These are phyloP conservation scores for Parathielavia appendiculata DNA, from an alignment of 495 filamentous ascomycete genomes.

Conservation along the genomic window DNA sequence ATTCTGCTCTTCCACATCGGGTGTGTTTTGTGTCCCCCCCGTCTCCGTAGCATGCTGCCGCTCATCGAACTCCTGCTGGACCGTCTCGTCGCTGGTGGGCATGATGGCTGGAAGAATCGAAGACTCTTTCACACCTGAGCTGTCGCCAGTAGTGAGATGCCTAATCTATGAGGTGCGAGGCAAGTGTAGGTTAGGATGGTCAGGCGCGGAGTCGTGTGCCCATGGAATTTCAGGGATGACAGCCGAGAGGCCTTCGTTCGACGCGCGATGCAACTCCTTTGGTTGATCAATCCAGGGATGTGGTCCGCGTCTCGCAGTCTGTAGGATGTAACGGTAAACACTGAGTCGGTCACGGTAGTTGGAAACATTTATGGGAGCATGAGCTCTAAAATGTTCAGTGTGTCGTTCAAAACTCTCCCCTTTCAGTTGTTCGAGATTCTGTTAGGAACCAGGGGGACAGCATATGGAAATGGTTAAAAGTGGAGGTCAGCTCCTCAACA, in stretches of 20 bases:
- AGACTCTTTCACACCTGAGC: neutral
- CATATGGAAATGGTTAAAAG: conserved; percentile 6
- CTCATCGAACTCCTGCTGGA: neutral
- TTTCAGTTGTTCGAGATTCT: neutral
- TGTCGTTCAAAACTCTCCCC: neutral
- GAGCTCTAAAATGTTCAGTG: neutral
- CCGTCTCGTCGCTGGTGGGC: conserved; percentile 5
- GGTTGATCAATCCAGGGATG: neutral
- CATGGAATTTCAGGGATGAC: conserved; percentile 13
- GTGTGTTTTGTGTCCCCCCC: neutral
- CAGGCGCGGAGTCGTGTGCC: conserved; percentile 10
- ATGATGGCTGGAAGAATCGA: neutral
- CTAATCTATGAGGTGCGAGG: neutral
- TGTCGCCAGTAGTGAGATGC: neutral
- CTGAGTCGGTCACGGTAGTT: neutral
- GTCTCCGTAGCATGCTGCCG: neutral
- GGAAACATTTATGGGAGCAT: neutral
- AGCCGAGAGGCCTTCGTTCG: neutral
- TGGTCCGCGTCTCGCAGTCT: neutral
- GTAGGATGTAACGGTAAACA: neutral
- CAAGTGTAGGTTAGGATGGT: neutral
- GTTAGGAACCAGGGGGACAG: conserved; percentile 1
- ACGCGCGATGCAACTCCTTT: neutral
- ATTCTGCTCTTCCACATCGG: neutral
- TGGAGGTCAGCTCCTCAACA: conserved; percentile 9